Evolutionary conservation across 1,284 basidiomycete species (phyloP).

Genomic region (Tylopilus sp.): DNA sequence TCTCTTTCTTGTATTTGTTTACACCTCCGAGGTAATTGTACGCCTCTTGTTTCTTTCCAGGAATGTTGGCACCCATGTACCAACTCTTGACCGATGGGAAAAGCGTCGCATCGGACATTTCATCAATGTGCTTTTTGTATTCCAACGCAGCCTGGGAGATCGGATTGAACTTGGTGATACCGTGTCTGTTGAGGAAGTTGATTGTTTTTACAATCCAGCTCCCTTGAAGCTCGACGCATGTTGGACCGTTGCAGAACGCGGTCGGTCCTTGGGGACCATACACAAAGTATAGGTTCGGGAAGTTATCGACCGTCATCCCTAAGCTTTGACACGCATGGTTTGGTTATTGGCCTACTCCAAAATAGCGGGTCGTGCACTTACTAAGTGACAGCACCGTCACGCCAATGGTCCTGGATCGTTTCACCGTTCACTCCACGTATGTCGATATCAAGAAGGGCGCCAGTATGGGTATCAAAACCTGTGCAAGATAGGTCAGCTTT

Average conservation of each 20-base stretch:
- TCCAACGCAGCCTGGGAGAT: constrained; percentile 15
- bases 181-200: constrained; percentile 11
- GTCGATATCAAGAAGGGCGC: constrained; percentile 19
- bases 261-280: constrained; percentile 32
- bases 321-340: constrained; percentile 15
- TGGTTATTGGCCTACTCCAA: not conserved
- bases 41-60: constrained; percentile 22
- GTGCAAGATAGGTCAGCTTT: no score
- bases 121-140: constrained; percentile 20
- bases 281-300: constrained; percentile 30
- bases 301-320: constrained; percentile 32
- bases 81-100: constrained; percentile 14
- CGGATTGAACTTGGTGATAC: constrained; percentile 29
- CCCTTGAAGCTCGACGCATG: constrained; percentile 15
- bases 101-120: constrained; percentile 8
- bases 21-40: constrained; percentile 27
- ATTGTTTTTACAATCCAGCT: constrained; percentile 28
- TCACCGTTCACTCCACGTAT: constrained; percentile 21
- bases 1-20: constrained; percentile 15
- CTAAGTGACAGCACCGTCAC: constrained; percentile 28
- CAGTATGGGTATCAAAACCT: constrained; percentile 23
- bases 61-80: constrained; percentile 20
- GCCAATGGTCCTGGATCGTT: constrained; percentile 32
- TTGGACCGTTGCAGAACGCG: constrained; percentile 18
- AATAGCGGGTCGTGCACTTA: constrained; percentile 6